These are phyloP conservation scores for Aegle marmelos DNA, from an alignment of 345 rosid species.

Conservation along the genomic window DNA sequence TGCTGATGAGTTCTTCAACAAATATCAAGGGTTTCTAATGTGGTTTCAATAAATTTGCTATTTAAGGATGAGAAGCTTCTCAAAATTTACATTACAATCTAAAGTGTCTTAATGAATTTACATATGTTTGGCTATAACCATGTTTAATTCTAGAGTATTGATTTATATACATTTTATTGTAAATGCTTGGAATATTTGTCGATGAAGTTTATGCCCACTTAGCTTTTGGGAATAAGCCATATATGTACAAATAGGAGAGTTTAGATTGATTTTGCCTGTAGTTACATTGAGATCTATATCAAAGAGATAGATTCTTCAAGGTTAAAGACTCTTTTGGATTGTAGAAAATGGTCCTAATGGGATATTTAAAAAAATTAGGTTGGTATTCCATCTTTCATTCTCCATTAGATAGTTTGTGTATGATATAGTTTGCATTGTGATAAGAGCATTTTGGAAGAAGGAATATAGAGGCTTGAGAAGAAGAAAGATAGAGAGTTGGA, in stretches of 20 bases:
- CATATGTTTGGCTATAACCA: too few relatives aligned
- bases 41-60: too few relatives aligned
- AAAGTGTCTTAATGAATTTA: too few relatives aligned
- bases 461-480: too few relatives aligned
- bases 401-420: not conserved
- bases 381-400: not conserved
- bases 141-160: too few relatives aligned
- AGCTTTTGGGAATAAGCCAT: constrained; percentile 46
- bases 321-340: constrained; percentile 68
- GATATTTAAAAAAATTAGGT: constrained; percentile 37
- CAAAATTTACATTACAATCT: too few relatives aligned
- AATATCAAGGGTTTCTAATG: too few relatives aligned
- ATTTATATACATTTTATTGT: too few relatives aligned
- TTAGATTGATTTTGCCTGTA: constrained; percentile 53
- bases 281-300: constrained; percentile 59
- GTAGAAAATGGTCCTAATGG: constrained; percentile 41
- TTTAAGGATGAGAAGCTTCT: too few relatives aligned
- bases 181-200: constrained; percentile 41
- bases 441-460: too few relatives aligned
- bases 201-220: constrained; percentile 59
- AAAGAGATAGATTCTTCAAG: constrained; percentile 65
- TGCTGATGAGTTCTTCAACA: too few relatives aligned
- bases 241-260: constrained; percentile 52
- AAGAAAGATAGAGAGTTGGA: too few relatives aligned
- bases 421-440: not conserved